A percentile compares a stretch with the other conserved stretches of the same genome.
These are phyloP conservation scores for Cystobasidium tubakii DNA, from an alignment of 768 basidiomycete species.

Conservation along the genomic window DNA sequence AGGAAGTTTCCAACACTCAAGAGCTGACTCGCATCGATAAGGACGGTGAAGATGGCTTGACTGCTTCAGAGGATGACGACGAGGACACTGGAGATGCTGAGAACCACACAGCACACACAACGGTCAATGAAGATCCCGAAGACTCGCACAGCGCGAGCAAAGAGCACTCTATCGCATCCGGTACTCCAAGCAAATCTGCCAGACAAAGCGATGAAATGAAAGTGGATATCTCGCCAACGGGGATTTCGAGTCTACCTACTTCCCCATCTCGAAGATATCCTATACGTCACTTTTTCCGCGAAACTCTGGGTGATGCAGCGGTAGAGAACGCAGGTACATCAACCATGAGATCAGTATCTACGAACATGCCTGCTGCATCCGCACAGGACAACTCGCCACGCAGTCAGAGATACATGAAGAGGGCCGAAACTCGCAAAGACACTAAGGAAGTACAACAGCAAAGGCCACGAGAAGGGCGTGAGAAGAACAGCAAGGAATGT, in stretches of 20 bases:
- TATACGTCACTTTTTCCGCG: neutral
- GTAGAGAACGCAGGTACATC: neutral
- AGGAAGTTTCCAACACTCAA: conserved; percentile 26
- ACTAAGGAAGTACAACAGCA: conserved; percentile 5
- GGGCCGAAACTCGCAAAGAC: neutral
- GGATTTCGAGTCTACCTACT: neutral
- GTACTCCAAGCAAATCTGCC: neutral
- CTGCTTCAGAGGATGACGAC: conserved; percentile 16
- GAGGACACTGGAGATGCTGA: conserved; percentile 20
- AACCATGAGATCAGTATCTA: conserved; percentile 21
- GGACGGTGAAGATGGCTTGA: neutral
- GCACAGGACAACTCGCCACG: neutral
- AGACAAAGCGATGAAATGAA: neutral
- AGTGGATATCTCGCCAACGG: neutral
- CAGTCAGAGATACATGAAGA: neutral
- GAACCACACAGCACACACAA: neutral
- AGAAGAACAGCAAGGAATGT: conserved; percentile 36
- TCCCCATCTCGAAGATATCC: neutral
- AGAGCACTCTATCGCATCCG: too few species aligned
- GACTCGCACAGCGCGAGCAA: neutral
- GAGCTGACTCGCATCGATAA: conserved; percentile 2
- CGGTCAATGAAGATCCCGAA: neutral
- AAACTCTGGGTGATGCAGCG: neutral
- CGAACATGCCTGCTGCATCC: neutral
- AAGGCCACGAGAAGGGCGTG: conserved; percentile 17